phyloP scores from a whole-genome alignment of 73 alveolate genomes.

The Diophrys appendiculata region DNA sequence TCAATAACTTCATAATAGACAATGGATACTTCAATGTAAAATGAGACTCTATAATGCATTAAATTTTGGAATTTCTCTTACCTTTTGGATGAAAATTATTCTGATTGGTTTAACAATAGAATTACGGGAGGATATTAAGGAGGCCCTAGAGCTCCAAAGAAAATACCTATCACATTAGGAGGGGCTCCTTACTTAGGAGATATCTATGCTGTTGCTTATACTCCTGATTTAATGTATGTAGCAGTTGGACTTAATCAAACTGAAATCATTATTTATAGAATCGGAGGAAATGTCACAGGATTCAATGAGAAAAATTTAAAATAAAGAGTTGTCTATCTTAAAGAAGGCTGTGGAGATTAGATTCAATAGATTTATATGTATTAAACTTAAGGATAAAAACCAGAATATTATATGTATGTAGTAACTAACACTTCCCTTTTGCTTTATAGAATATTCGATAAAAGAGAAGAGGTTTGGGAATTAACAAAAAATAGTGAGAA shows the following conservation, averaged over 20 bases:
- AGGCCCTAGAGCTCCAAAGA: slow-evolving; percentile 38
- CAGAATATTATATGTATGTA: too few relatives aligned
- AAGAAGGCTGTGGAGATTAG: too few relatives aligned
- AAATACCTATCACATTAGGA: too few relatives aligned
- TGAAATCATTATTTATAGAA: too few relatives aligned
- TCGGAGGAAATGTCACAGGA: too few relatives aligned
- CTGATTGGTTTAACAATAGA: slow-evolving; percentile 25
- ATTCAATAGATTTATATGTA: too few relatives aligned
- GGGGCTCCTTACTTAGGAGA: too few relatives aligned
- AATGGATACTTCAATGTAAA: background rate
- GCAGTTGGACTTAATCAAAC: slow-evolving; percentile 24
- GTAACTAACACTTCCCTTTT: background rate
- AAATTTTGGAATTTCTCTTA: slow-evolving; percentile 58
- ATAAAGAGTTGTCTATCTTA: too few relatives aligned
- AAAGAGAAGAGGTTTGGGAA: slow-evolving; percentile 1
- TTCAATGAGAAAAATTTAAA: too few relatives aligned
- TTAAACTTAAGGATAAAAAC: too few relatives aligned
- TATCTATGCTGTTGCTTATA: background rate
- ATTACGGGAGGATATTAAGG: slow-evolving; percentile 50
- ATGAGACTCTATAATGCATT: slow-evolving; percentile 10
- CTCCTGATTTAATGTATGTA: background rate
- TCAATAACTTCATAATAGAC: too few relatives aligned
- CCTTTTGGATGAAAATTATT: slow-evolving; percentile 29
- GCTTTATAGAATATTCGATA: background rate
- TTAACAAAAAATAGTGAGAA: too few relatives aligned